Evolutionary conservation across 495 filamentous ascomycete species (phyloP).

Genomic region (Talaromyces trachyspermus): DNA sequence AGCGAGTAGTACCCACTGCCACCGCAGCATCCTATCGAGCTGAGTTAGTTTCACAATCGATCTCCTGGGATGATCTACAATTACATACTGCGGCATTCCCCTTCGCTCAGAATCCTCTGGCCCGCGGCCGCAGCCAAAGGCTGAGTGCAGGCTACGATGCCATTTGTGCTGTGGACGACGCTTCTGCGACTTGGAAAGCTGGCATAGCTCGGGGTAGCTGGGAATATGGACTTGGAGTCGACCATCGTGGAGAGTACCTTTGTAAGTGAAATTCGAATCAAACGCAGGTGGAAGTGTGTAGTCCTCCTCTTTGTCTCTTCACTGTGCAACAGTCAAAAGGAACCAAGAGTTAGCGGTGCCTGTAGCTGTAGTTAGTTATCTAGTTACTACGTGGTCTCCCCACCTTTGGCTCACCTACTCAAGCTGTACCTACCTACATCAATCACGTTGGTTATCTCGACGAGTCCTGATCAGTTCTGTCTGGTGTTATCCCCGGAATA

Average conservation of each 20-base stretch:
- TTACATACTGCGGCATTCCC: conserved; percentile 83
- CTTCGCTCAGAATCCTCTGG: conserved; percentile 70
- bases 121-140: conserved; percentile 86
- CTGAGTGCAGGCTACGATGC: conserved; percentile 87
- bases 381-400: no score
- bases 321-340: no score
- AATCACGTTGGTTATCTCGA: no score
- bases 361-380: no score
- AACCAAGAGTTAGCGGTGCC: no score
- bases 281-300: no score
- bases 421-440: no score
- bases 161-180: conserved; percentile 86
- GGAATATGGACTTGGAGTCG: conserved; percentile 54
- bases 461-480: no score
- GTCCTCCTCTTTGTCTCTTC: no score
- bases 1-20: conserved; percentile 60
- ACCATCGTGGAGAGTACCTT: conserved; percentile 55
- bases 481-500: no score
- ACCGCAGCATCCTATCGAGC: conserved; percentile 80
- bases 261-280: no score
- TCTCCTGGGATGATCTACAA: background rate
- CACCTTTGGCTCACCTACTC: no score
- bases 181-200: conserved; percentile 81
- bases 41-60: background rate
- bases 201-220: conserved; percentile 51